phyloP scores from a whole-genome alignment of 352 stramenopile genomes.

The Globisporangium okanoganense region DNA sequence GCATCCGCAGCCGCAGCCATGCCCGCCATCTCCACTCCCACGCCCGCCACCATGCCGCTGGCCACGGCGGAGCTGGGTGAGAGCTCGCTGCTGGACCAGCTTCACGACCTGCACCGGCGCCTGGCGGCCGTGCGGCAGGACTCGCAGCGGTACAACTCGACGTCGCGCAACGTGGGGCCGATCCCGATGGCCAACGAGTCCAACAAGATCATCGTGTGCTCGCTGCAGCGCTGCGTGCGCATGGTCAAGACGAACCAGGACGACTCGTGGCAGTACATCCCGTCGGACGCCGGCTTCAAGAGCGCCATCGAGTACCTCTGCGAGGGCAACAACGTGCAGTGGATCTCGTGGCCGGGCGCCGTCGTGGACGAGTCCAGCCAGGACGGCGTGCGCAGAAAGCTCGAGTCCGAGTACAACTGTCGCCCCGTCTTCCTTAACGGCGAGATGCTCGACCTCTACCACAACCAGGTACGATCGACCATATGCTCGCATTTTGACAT shows the following conservation, averaged over 20 bases:
- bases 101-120: slow-evolving; percentile 69
- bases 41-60: slow-evolving; percentile 9
- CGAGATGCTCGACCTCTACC: slow-evolving; percentile 80
- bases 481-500: too few relatives aligned
- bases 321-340: slow-evolving; percentile 82
- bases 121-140: slow-evolving; percentile 71
- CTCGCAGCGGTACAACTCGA: slow-evolving; percentile 64
- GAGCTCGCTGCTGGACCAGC: slow-evolving; percentile 70
- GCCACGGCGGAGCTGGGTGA: slow-evolving; percentile 46
- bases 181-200: slow-evolving; percentile 71
- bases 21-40: neutral
- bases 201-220: slow-evolving; percentile 82
- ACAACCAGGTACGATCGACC: slow-evolving; percentile 69
- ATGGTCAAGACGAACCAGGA: slow-evolving; percentile 70
- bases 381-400: slow-evolving; percentile 62
- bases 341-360: slow-evolving; percentile 87
- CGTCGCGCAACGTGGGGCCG: slow-evolving; percentile 53
- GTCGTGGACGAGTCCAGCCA: slow-evolving; percentile 78
- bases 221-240: slow-evolving; percentile 61
- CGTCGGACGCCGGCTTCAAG: slow-evolving; percentile 59
- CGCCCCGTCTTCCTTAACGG: slow-evolving; percentile 79
- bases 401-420: slow-evolving; percentile 82
- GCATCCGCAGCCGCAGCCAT: neutral
- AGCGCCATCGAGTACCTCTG: slow-evolving; percentile 74
- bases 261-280: slow-evolving; percentile 73